Evolutionary conservation across 495 filamentous ascomycete genomes (phyloP), one percentile per base, ranked within the genome.

Genomic region (Xylaria curta): DNA sequence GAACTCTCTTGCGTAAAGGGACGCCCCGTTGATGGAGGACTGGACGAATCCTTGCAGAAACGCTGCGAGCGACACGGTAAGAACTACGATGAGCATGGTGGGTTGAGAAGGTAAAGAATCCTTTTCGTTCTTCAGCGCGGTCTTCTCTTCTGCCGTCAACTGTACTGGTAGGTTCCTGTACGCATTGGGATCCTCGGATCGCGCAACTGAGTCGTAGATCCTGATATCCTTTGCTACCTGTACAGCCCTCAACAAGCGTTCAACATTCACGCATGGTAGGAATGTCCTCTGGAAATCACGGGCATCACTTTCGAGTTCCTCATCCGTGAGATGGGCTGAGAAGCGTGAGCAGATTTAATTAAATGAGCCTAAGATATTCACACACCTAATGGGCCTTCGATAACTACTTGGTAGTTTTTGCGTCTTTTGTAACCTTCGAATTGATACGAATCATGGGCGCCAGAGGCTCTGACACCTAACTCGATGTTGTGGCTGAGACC

Each of bases 21-120:
- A 75, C 5, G 76, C 76, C 10, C 76, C 76, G 51, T 77, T 77
- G 58, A 77, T 77, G 10, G 76, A 77, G 0, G 76, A 77, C 46
- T 77, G 76, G 4, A 77, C 76, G 38, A 75, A 76, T 3, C 76
- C 76, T 56, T 80, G 78, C 3, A 80, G 66, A 26, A 80, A 75
- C 33, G 78, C 78, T 0, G 78, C 76, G 1, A 80, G 74, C 19
- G 78, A 78, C 26, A 80, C 78, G 7, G 78, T 78, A 46, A 80
- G 70, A 46, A 78, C 69, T 40, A 80, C 76, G 21, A 76, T 69
- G 26, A 73, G 65, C 76, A 80, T 80, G 5, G 46, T 62, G n/a
- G 63, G 61, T 36, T 78, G 51, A 17, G 72, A 74, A 42, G 77
- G 76, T 8, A 76, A 59, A 12, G 56, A 62, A 21, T 80, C 78